Evolutionary conservation across 2,329 filamentous ascomycete species (phyloP).

Genomic region (Ophiobolus disseminans): DNA sequence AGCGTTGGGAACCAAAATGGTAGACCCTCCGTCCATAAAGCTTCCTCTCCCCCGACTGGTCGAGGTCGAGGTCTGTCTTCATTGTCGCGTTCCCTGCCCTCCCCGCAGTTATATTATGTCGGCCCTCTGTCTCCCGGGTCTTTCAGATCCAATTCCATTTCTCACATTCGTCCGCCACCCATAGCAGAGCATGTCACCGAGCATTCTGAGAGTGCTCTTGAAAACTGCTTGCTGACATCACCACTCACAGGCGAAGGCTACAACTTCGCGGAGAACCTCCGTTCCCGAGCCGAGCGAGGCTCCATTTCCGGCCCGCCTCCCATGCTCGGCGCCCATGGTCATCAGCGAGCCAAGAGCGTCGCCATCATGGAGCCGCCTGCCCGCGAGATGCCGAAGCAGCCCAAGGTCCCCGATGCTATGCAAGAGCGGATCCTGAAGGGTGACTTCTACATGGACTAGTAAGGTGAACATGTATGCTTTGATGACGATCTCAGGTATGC

Average conservation of each 20-base stretch:
- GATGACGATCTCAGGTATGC: constrained; percentile 24
- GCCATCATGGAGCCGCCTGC: constrained; percentile 65
- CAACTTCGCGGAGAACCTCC: constrained; percentile 97
- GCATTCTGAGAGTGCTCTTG: constrained; percentile 38
- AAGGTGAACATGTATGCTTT: background rate
- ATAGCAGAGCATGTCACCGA: constrained; percentile 41
- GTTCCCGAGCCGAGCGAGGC: constrained; percentile 82
- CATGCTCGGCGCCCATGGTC: constrained; percentile 38
- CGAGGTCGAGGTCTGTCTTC: constrained; percentile 66
- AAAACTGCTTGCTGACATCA: constrained; percentile 69
- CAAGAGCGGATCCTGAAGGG: constrained; percentile 97
- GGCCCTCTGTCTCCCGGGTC: constrained; percentile 28
- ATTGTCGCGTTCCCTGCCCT: constrained; percentile 46
- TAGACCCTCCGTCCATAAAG: constrained; percentile 62
- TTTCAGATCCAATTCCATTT: constrained; percentile 33
- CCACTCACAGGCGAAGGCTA: constrained; percentile 83
- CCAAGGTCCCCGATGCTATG: constrained; percentile 78
- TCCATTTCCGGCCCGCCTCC: constrained; percentile 59
- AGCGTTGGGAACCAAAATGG: constrained; percentile 66
- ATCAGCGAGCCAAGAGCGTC: constrained; percentile 75
- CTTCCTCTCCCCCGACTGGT: constrained; percentile 60
- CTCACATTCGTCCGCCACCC: constrained; percentile 35
- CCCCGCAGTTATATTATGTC: constrained; percentile 28
- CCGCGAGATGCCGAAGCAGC: constrained; percentile 65
- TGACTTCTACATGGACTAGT: constrained; percentile 95